Base-by-base conservation (phyloP, 1,139 yeast genomes). In the Protomyces arabidopsidicola region DNA sequence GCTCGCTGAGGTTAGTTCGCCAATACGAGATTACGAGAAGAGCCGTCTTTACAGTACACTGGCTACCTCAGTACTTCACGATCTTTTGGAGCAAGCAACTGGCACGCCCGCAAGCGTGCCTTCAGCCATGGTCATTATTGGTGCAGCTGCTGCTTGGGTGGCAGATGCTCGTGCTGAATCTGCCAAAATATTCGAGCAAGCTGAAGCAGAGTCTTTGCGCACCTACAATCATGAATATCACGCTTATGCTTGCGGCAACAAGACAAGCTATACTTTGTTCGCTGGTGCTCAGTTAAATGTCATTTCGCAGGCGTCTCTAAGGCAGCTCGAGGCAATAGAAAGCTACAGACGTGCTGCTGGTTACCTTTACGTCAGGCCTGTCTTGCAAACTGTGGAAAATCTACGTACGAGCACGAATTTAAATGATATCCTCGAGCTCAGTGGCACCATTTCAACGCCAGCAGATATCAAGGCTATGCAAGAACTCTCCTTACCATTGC, bases 161-260 rank as follows among this genome's bases (percentile, higher is more conserved):
- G 9, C 48, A n/a, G 56, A 52, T 20, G 53, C 62, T 14, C 51
- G 62, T 12, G 16, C 42, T 22, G 56, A 58, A 18, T 12, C 48
- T 3, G 24, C 27, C 14, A 36, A 34, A n/a, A 38, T 38, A 10
- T 58, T 27, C 34, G 52, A 16, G 5, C 45, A 18, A 20, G 55
- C 62, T 14, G 27, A 51, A 22, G 56, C 45, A 6, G 16, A 38
- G n/a, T 38, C 56, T 12, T 55, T 31, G 34, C 62, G 62, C 3
- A 50, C 55, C 18, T 58, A 50, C 45, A 55, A 58, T 39, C 55
- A 54, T 10, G 55, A 58, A 27, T 58, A 58, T n/a, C 45, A 36
- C 20, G 62, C 62, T 12, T 58, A 52, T 16, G 54, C 62, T 8
- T 18, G 53, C n/a, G 62, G 62, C 9, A 52, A 58, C 48, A 27